Evolutionary conservation across 345 rosid species (phyloP), one percentile per base, ranked within the genome.

Genomic region (Rhizophora apiculata): DNA sequence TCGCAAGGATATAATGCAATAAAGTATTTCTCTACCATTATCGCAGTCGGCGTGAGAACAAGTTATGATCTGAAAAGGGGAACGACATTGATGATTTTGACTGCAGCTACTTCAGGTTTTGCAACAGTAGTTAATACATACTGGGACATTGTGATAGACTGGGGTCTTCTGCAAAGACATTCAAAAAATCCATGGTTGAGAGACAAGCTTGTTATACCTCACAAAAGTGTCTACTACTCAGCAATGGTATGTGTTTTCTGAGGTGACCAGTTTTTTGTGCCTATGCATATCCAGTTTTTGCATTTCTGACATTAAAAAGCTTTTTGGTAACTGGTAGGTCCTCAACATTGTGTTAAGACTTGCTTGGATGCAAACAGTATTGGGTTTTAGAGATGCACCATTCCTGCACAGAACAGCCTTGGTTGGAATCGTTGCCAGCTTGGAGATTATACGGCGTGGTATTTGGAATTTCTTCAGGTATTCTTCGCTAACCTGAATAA

Each of bases 391-490:
- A 71, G 78, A 80, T 32, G 77, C 82, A 32, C 87, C 92, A 3
- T 83, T 81, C 77, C 69, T 92, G 68, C 94, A 85, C 37, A 67
- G 68, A 46, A 75, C 72, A 71, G 92, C 88, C 68, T 69, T 92
- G 60, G 73, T 46, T 65, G 88, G 86, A 54, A 72, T 87, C 56
- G 68, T 92, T 75, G 85, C 84, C 3, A 49, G 85, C 77, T 74
- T 90, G 72, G 98, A 92, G 85, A 88, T 92, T 72, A 62, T 92
- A 64, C 88, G 96, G 8, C 88, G 95, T 8, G 96, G 96, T 46
- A 85, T 92, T 46, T 92, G 95, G 90, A 92, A 90, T 76, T 90
- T 90, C 65, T 90, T 92, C 85, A 90, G 98, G 98, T 37, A n/a
- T 18, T 19, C 48, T 31, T 52, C 1, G 22, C 6, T 56, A 56